Percentiles rank a stretch among this genome's conserved stretches.
Conservation (phyloP, 2,329 filamentous ascomycete genomes). For the Colletotrichum falcatum region DNA sequence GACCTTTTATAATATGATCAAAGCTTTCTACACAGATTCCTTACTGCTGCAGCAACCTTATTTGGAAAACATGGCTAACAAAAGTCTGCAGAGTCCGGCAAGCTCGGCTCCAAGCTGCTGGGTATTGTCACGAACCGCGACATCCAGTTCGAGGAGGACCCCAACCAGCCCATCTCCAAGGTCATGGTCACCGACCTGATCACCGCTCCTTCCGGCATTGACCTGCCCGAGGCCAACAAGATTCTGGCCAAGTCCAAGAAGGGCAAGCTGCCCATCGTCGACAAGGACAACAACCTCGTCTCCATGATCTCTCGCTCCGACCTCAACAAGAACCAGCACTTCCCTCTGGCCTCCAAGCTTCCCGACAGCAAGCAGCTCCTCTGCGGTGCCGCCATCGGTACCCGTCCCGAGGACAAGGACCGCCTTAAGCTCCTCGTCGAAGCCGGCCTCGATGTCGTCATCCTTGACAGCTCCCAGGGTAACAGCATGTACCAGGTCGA, state of each 20-base stretch:
- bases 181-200: slow-evolving; percentile 97
- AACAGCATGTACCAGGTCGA: slow-evolving; percentile 99
- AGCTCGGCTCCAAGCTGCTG: slow-evolving; percentile 93
- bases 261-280: slow-evolving; percentile 95
- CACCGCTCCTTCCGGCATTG: slow-evolving; percentile 86
- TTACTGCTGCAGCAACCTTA: slow-evolving; percentile 30
- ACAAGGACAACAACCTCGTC: slow-evolving; percentile 84
- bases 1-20: slow-evolving; percentile 51
- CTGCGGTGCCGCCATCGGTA: slow-evolving; percentile 94
- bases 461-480: slow-evolving; percentile 96
- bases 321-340: slow-evolving; percentile 98
- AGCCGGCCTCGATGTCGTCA: slow-evolving; percentile 92
- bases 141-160: slow-evolving; percentile 92
- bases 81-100: slow-evolving; percentile 79
- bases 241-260: slow-evolving; percentile 97
- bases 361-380: slow-evolving; percentile 98
- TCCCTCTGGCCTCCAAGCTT: slow-evolving; percentile 95
- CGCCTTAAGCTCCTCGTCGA: slow-evolving; percentile 90
- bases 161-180: slow-evolving; percentile 78
- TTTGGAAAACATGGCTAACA: slow-evolving; percentile 51
- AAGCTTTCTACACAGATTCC: slow-evolving; percentile 21
- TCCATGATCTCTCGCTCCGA: slow-evolving; percentile 95
- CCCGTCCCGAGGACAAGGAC: slow-evolving; percentile 90
- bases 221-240: slow-evolving; percentile 88
- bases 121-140: slow-evolving; percentile 98